Percentiles rank a stretch among this genome's conserved stretches.
phyloP scores from a whole-genome alignment of 2,329 filamentous ascomycete species.

The Scedosporium apiospermum region DNA sequence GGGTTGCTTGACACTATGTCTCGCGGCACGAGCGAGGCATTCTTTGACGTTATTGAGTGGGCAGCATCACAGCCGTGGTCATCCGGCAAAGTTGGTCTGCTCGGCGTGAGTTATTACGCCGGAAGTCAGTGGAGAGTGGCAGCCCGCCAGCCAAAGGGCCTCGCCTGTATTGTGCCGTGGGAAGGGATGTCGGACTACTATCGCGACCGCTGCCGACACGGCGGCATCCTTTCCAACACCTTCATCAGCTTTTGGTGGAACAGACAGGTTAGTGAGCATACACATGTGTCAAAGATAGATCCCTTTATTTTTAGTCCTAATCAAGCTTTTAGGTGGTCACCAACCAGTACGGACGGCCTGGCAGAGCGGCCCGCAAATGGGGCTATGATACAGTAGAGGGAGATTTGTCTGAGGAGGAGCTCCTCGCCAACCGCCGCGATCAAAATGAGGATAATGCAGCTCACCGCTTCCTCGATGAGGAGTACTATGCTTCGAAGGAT shows the following conservation, averaged over 20 bases:
- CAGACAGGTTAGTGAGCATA: neutral
- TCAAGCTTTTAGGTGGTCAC: conserved; percentile 40
- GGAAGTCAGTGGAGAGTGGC: conserved; percentile 36
- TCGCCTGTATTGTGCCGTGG: conserved; percentile 37
- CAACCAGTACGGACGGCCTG: conserved; percentile 53
- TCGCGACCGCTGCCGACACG: conserved; percentile 49
- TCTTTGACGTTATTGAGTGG: conserved; percentile 39
- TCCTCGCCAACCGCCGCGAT: conserved; percentile 36
- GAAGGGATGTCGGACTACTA: conserved; percentile 47
- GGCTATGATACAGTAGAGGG: conserved; percentile 44
- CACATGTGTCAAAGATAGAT: no score
- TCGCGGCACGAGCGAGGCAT: conserved; percentile 34
- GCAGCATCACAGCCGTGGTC: conserved; percentile 34
- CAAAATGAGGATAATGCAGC: conserved; percentile 28
- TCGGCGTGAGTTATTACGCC: conserved; percentile 36
- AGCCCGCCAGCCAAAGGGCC: conserved; percentile 30
- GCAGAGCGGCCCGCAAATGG: conserved; percentile 34
- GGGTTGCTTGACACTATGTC: conserved; percentile 40
- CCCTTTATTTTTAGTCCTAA: no score
- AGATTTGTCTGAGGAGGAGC: conserved; percentile 36
- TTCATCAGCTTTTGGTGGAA: conserved; percentile 61
- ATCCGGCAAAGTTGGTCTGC: conserved; percentile 33
- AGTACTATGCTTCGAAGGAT: conserved; percentile 33
- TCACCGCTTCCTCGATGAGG: conserved; percentile 46
- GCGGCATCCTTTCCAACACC: conserved; percentile 47